These are phyloP conservation scores for Podosphaera fusca DNA, from an alignment of 2,329 filamentous ascomycete species.

Conservation along the genomic window DNA sequence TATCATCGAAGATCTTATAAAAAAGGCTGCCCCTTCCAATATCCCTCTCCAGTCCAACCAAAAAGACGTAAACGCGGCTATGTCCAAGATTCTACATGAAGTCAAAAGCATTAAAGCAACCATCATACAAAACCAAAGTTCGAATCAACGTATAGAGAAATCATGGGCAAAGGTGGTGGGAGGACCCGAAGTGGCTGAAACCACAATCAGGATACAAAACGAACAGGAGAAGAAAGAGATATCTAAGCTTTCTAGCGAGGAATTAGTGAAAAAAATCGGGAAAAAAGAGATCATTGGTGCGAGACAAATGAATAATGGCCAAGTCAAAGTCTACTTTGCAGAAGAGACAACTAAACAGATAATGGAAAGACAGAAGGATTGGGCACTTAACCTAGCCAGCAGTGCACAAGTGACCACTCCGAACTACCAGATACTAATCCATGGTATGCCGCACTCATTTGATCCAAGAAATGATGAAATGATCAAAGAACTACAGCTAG, in stretches of 20 bases:
- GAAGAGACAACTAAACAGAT: background rate
- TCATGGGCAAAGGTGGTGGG: too few relatives aligned
- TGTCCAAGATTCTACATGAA: too few relatives aligned
- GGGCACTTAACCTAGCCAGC: background rate
- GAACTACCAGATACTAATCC: background rate
- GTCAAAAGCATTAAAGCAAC: too few relatives aligned
- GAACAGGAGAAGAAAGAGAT: background rate
- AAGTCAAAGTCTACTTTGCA: background rate
- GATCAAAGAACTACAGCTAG: background rate
- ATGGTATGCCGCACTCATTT: background rate
- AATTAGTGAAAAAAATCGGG: background rate
- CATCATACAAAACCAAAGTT: too few relatives aligned
- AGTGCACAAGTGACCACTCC: background rate
- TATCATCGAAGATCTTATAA: too few relatives aligned
- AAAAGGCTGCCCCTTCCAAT: too few relatives aligned
- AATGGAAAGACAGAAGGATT: background rate
- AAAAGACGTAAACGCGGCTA: too few relatives aligned
- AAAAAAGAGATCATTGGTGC: too few relatives aligned
- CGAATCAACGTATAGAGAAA: too few relatives aligned
- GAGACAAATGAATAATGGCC: background rate
- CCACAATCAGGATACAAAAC: background rate
- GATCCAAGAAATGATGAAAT: background rate
- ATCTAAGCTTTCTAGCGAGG: background rate
- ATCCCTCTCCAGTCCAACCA: too few relatives aligned
- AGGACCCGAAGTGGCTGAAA: background rate